Evolutionary conservation across 257 asterid genomes (phyloP).

Genomic region (Lavandula angustifolia): DNA sequence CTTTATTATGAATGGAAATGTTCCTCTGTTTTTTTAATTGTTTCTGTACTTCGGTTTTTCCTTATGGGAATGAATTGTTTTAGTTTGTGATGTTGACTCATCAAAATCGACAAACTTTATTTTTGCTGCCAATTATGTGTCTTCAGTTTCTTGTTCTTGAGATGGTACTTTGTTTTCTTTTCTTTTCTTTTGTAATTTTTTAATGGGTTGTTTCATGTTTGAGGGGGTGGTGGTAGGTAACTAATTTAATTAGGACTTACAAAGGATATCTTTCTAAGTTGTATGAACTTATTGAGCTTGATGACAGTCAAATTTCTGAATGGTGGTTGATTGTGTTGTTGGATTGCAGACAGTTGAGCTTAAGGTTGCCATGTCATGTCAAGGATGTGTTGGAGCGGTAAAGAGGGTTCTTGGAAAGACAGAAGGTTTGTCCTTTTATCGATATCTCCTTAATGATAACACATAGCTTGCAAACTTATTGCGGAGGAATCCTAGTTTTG

Average conservation of each 20-base stretch:
- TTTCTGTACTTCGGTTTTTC: conserved; percentile 12
- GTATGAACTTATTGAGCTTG: background rate
- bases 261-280: conserved; percentile 15
- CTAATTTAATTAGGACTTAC: background rate
- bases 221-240: background rate
- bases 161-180: background rate
- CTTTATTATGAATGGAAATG: conserved; percentile 1
- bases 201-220: background rate
- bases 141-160: conserved; percentile 18
- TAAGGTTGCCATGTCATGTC: conserved; percentile 91
- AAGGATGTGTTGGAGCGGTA: conserved; percentile 92
- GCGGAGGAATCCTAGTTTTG: background rate
- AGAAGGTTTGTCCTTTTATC: conserved; percentile 58
- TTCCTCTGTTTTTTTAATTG: conserved; percentile 1
- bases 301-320: background rate
- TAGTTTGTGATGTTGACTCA: background rate
- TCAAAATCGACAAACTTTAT: conserved; percentile 18
- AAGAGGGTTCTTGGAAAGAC: conserved; percentile 82
- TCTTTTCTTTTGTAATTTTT: background rate
- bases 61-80: conserved; percentile 1
- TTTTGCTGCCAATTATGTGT: conserved; percentile 10
- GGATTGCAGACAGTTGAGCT: conserved; percentile 80
- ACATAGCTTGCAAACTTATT: conserved; percentile 1
- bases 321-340: conserved; percentile 22
- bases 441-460: background rate